Conservation (phyloP, 345 rosid species). For the Euphorbia pulcherrima region DNA sequence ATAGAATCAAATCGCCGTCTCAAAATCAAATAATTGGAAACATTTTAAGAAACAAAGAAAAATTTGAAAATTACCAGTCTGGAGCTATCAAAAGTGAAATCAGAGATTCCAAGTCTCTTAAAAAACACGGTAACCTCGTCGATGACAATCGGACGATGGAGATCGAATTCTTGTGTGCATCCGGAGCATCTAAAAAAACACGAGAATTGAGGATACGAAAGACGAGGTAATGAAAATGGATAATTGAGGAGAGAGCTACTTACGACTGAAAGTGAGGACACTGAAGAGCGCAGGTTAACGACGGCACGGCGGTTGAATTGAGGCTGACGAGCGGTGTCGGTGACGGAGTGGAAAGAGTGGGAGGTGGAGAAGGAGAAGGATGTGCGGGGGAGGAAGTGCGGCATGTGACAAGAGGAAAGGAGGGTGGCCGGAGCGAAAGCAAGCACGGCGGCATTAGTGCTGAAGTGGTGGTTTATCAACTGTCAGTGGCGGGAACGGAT, state of each 20-base stretch:
- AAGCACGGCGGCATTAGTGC: slow-evolving; percentile 41
- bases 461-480: slow-evolving; percentile 28
- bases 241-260: slow-evolving; percentile 3
- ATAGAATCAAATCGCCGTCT: slow-evolving; percentile 16
- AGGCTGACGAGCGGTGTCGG: slow-evolving; percentile 14
- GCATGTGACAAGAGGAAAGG: slow-evolving; percentile 42
- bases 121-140: slow-evolving; percentile 73
- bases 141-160: slow-evolving; percentile 64
- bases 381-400: slow-evolving; percentile 34
- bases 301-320: slow-evolving; percentile 25
- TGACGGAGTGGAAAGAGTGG: slow-evolving; percentile 16
- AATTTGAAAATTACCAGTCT: slow-evolving; percentile 44
- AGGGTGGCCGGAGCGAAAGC: slow-evolving; percentile 41
- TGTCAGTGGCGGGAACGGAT: background rate
- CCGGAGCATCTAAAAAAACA: slow-evolving; percentile 70
- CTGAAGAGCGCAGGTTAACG: slow-evolving; percentile 61
- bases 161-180: slow-evolving; percentile 80
- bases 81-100: slow-evolving; percentile 81
- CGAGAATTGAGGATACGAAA: background rate
- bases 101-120: slow-evolving; percentile 55
- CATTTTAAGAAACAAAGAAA: background rate
- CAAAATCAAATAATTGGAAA: background rate
- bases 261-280: slow-evolving; percentile 85
- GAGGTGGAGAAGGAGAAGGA: slow-evolving; percentile 19
- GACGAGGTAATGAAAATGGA: background rate